These are phyloP conservation scores for Jatropha podagrica DNA, from an alignment of 441 rosid species.

Conservation along the genomic window DNA sequence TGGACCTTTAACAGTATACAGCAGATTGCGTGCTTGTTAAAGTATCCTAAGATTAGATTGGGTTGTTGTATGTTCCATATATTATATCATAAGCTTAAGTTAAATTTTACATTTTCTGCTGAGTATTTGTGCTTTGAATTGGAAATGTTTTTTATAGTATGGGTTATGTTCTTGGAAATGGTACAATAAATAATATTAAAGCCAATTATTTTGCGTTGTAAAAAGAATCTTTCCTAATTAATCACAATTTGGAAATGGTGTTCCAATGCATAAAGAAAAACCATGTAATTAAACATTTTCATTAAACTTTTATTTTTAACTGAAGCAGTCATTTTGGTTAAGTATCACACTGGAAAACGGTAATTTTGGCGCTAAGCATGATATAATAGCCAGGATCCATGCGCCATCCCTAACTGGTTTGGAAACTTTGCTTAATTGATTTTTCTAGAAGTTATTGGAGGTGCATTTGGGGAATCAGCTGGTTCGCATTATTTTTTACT, in stretches of 20 bases:
- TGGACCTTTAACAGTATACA: background rate
- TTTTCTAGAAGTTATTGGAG: background rate
- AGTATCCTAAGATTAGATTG: background rate
- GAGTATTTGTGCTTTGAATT: background rate
- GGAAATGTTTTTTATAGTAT: background rate
- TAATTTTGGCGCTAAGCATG: background rate
- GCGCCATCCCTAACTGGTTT: background rate
- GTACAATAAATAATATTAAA: background rate
- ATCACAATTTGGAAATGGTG: background rate
- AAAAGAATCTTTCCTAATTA: background rate
- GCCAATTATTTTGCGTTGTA: background rate
- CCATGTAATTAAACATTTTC: background rate
- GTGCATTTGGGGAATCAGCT: background rate
- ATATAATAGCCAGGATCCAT: background rate
- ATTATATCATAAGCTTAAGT: background rate
- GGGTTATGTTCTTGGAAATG: background rate
- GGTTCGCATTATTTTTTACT: constrained; percentile 5
- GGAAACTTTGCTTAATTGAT: background rate
- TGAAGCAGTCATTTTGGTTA: background rate
- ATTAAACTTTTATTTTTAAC: background rate
- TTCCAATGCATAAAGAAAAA: background rate
- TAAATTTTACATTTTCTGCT: background rate
- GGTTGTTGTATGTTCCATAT: background rate
- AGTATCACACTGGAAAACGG: background rate
- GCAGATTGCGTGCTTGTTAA: background rate